Conservation (phyloP, 768 basidiomycete species). For the Lentinula raphanica region DNA sequence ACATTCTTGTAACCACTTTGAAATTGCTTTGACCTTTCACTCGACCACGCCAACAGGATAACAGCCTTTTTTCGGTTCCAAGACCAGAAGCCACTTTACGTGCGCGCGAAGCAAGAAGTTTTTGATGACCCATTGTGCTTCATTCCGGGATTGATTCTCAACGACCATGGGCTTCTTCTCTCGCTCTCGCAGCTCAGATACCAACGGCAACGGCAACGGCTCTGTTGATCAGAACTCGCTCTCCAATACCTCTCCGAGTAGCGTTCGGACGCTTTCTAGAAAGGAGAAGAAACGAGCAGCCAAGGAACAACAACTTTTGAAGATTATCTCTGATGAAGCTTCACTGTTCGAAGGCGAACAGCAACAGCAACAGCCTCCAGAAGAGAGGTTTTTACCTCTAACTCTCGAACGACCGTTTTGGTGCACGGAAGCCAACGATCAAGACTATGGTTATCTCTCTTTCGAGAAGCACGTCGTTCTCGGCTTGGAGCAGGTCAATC, state of each 20-base stretch:
- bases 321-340: not conserved
- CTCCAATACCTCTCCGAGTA: not conserved
- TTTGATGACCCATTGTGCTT: not conserved
- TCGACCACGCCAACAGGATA: no score
- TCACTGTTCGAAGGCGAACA: not conserved
- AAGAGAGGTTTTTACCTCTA: slow-evolving; percentile 3
- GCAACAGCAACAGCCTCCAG: not conserved
- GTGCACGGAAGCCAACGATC: not conserved
- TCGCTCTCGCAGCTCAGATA: not conserved
- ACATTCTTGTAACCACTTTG: no score
- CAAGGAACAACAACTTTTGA: not conserved
- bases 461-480: slow-evolving; percentile 71
- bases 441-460: slow-evolving; percentile 64
- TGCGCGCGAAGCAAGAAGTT: not conserved
- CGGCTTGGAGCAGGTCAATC: slow-evolving; percentile 66
- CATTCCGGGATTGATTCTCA: not conserved
- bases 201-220: not conserved
- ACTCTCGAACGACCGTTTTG: not conserved
- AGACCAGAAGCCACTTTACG: not conserved
- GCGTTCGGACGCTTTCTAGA: not conserved
- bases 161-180: slow-evolving; percentile 2
- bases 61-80: not conserved
- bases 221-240: slow-evolving; percentile 1
- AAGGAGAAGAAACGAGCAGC: slow-evolving; percentile 6
- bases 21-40: no score